A percentile compares a stretch with the other conserved stretches of the same genome.
Evolutionary conservation across 139 green algal genomes (phyloP).

Genomic region (Limnomonas spitsbergensis): DNA sequence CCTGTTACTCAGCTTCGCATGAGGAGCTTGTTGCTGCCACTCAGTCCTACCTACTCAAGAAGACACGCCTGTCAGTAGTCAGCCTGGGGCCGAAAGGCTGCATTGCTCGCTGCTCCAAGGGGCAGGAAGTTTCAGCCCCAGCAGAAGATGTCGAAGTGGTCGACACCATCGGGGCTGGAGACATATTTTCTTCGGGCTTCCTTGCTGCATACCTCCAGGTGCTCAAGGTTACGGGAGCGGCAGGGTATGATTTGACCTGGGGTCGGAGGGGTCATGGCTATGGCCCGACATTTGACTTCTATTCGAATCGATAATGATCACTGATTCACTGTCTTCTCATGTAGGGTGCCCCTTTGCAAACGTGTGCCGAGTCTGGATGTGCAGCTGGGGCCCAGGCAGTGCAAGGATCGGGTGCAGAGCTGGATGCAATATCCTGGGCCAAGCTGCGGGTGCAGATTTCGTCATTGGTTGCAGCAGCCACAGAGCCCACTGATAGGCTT

Average conservation of each 20-base stretch:
- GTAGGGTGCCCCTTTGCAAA: conserved; percentile 22
- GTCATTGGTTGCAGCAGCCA: neutral
- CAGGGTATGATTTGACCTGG: neutral
- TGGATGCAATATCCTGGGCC: conserved; percentile 18
- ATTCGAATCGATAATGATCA: neutral
- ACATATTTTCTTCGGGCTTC: conserved; percentile 76
- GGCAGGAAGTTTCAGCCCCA: conserved; percentile 18
- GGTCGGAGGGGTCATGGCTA: neutral
- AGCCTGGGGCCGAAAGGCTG: conserved; percentile 66
- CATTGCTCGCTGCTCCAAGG: conserved; percentile 29
- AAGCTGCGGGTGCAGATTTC: conserved; percentile 5
- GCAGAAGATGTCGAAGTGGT: conserved; percentile 46
- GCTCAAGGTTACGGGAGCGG: neutral
- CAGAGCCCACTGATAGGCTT: no score
- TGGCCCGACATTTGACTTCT: no score
- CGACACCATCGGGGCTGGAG: conserved; percentile 76
- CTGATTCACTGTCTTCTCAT: neutral
- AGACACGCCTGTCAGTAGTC: conserved; percentile 45
- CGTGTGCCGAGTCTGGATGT: conserved; percentile 46
- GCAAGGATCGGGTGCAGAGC: conserved; percentile 46
- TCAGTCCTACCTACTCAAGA: conserved; percentile 33
- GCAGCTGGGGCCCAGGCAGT: conserved; percentile 56
- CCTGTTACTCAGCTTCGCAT: conserved; percentile 16
- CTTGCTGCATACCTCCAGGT: conserved; percentile 56
- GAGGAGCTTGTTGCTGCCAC: conserved; percentile 22